phyloP scores from a whole-genome alignment of 768 basidiomycete genomes.

The Crepidotus variabilis region DNA sequence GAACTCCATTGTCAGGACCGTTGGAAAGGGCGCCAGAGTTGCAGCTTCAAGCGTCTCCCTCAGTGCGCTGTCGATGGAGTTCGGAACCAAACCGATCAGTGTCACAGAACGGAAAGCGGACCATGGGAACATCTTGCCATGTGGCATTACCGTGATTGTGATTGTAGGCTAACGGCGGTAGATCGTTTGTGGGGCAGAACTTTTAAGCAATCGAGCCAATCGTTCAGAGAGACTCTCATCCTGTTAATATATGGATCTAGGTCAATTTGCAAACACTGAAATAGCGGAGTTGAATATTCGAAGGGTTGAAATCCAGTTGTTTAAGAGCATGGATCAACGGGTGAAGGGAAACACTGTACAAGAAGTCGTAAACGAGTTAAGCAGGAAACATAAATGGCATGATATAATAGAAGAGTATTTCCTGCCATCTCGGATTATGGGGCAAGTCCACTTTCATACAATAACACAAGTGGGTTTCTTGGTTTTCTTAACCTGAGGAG shows the following conservation, averaged over 20 bases:
- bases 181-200: too few species aligned
- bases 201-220: too few species aligned
- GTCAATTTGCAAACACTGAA: slow-evolving; percentile 14
- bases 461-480: slow-evolving; percentile 61
- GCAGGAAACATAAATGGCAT: slow-evolving; percentile 62
- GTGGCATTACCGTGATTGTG: not conserved
- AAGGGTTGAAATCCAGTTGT: slow-evolving; percentile 15
- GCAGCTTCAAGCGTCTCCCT: too few species aligned
- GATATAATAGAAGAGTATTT: slow-evolving; percentile 26
- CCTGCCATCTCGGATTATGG: slow-evolving; percentile 15
- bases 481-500: slow-evolving; percentile 54
- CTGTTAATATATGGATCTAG: slow-evolving; percentile 12
- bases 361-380: slow-evolving; percentile 51
- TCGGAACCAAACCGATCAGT: not conserved
- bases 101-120: not conserved
- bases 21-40: not conserved
- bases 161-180: too few species aligned
- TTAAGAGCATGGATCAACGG: slow-evolving; percentile 21
- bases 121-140: not conserved
- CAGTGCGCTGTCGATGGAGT: not conserved
- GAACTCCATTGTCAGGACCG: not conserved
- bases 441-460: slow-evolving; percentile 43
- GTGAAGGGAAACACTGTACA: slow-evolving; percentile 40
- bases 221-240: not conserved
- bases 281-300: slow-evolving; percentile 7